phyloP scores from a whole-genome alignment of 164 flowering plant species.

The Amborella trichopoda region DNA sequence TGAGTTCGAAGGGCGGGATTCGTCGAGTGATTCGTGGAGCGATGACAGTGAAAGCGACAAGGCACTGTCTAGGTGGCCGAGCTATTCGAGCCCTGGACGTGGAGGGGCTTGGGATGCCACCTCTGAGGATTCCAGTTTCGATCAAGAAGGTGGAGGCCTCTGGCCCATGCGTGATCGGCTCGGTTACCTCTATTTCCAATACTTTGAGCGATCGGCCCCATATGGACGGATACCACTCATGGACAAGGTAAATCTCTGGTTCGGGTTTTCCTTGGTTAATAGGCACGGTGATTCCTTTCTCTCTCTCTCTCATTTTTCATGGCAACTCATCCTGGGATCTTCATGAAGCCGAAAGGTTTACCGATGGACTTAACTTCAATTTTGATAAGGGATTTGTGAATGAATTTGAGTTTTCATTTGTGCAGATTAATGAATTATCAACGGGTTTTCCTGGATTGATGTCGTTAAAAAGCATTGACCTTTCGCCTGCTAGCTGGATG shows the following conservation, averaged over 20 bases:
- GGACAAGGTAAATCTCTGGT: conserved; percentile 60
- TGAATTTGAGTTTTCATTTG: no score
- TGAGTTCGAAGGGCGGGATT: conserved; percentile 57
- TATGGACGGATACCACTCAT: conserved; percentile 80
- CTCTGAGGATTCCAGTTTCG: conserved; percentile 51
- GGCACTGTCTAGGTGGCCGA: conserved; percentile 66
- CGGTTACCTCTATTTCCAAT: conserved; percentile 72
- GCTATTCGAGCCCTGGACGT: conserved; percentile 20
- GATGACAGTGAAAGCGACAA: conserved; percentile 84
- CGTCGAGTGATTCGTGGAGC: conserved; percentile 62
- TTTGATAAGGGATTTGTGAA: no score
- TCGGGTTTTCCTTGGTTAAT: neutral
- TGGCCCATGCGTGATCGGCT: conserved; percentile 51
- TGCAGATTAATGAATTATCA: conserved; percentile 31
- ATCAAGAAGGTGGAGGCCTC: conserved; percentile 29
- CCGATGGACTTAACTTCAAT: no score
- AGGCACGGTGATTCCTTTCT: neutral
- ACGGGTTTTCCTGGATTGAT: conserved; percentile 21
- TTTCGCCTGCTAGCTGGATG: conserved; percentile 70
- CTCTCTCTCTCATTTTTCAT: neutral
- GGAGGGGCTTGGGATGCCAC: neutral
- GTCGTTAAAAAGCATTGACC: conserved; percentile 43
- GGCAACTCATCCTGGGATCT: conserved; percentile 1
- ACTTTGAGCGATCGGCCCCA: conserved; percentile 78
- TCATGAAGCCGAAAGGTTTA: conserved; percentile 11